Conservation (phyloP, 441 rosid species). For the Breynia disticha region DNA sequence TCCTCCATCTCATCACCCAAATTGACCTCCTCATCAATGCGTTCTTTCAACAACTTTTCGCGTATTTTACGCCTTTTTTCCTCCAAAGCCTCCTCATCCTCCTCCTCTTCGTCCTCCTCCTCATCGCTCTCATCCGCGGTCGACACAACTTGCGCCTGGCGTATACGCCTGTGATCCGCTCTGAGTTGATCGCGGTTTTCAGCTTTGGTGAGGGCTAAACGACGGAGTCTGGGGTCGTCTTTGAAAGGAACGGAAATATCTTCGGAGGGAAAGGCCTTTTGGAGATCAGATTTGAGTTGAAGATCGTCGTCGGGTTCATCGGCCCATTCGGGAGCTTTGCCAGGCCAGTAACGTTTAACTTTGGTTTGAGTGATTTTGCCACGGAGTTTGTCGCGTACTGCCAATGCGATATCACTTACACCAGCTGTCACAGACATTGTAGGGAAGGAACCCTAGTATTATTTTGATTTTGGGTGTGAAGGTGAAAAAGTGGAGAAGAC, state of each 20-base stretch:
- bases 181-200: slow-evolving; percentile 77
- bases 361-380: slow-evolving; percentile 76
- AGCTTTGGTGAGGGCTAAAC: slow-evolving; percentile 58
- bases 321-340: slow-evolving; percentile 89
- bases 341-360: slow-evolving; percentile 89
- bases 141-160: slow-evolving; percentile 76
- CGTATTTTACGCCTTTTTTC: slow-evolving; percentile 54
- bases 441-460: neutral
- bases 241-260: slow-evolving; percentile 28
- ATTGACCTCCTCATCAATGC: slow-evolving; percentile 61
- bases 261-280: slow-evolving; percentile 53
- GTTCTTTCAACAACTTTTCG: slow-evolving; percentile 50
- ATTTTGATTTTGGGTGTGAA: too few relatives aligned
- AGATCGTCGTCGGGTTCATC: slow-evolving; percentile 72
- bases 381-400: slow-evolving; percentile 61
- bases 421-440: slow-evolving; percentile 82
- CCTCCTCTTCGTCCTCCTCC: slow-evolving; percentile 37
- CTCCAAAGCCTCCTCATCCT: slow-evolving; percentile 61
- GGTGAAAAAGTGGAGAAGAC: too few relatives aligned
- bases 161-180: slow-evolving; percentile 72
- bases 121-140: slow-evolving; percentile 57
- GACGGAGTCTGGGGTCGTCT: slow-evolving; percentile 80
- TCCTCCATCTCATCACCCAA: slow-evolving; percentile 53
- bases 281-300: slow-evolving; percentile 48
- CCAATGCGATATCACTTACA: slow-evolving; percentile 44